phyloP scores from a whole-genome alignment of 2,329 filamentous ascomycete genomes.

The Fusarium sp. region DNA sequence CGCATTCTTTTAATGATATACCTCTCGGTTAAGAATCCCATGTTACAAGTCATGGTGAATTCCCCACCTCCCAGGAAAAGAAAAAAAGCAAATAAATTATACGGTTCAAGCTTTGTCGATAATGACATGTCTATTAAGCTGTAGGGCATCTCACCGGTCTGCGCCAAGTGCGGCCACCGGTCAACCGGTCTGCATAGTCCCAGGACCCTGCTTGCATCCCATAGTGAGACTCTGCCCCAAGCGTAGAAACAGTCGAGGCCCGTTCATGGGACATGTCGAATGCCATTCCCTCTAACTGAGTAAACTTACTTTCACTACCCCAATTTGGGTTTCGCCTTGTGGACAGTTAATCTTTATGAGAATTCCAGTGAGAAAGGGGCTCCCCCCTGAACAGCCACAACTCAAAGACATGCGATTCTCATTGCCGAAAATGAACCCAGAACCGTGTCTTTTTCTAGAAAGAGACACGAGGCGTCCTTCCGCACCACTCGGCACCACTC shows the following conservation, averaged over 20 bases:
- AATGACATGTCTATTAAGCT: constrained; percentile 23
- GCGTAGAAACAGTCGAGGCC: not conserved
- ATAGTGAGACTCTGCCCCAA: not conserved
- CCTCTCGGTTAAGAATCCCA: not conserved
- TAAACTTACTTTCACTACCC: constrained; percentile 1
- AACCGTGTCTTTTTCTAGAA: constrained; percentile 32
- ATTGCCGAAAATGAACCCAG: constrained; percentile 5
- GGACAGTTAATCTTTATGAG: not conserved
- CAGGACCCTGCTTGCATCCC: not conserved
- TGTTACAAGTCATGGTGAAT: constrained; percentile 12
- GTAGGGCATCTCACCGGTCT: constrained; percentile 25
- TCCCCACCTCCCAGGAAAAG: not conserved
- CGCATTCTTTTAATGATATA: constrained; percentile 13
- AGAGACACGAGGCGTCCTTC: not conserved
- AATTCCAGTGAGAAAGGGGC: constrained; percentile 13
- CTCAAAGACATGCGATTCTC: constrained; percentile 23
- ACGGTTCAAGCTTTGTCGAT: not conserved
- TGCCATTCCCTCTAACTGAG: not conserved
- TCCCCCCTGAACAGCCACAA: constrained; percentile 19
- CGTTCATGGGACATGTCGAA: constrained; percentile 3
- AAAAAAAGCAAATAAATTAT: constrained; percentile 13
- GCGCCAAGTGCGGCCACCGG: constrained; percentile 11
- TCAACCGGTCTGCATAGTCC: not conserved
- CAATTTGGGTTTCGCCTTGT: constrained; percentile 7
- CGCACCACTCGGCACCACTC: not conserved